Evolutionary conservation across 768 basidiomycete genomes (phyloP).

Genomic region (Amyloporia xantha): DNA sequence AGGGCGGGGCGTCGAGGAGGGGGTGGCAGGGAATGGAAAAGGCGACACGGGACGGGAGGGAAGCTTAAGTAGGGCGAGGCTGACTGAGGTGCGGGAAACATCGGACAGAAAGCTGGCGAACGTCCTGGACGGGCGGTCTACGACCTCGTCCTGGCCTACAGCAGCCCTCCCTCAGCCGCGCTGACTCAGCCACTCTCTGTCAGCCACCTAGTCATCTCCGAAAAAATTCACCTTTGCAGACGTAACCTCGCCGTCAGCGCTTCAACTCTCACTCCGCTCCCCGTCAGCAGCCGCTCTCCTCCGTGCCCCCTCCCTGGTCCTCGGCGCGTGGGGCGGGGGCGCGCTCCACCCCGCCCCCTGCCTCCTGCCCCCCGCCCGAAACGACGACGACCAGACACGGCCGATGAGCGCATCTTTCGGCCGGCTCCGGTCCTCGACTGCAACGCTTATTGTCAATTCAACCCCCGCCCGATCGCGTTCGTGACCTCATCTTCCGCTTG

Average conservation of each 20-base stretch:
- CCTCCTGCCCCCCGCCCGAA: neutral
- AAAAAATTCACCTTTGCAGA: too few relatives aligned
- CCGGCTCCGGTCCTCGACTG: too few relatives aligned
- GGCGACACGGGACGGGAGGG: conserved; percentile 1
- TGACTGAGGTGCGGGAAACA: conserved; percentile 12
- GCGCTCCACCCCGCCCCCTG: neutral
- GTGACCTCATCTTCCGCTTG: neutral
- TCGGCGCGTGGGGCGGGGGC: too few relatives aligned
- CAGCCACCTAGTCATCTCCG: too few relatives aligned
- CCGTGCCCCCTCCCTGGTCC: neutral
- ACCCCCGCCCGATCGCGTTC: neutral
- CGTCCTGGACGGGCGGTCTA: neutral
- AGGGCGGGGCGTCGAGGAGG: conserved; percentile 19
- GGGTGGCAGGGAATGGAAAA: conserved; percentile 17
- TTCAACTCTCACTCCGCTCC: neutral
- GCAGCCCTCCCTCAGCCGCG: neutral
- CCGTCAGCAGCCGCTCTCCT: neutral
- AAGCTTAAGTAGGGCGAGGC: conserved; percentile 2
- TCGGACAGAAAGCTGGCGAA: conserved; percentile 19
- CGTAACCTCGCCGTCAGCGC: neutral
- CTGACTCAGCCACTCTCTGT: neutral
- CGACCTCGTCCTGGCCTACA: neutral
- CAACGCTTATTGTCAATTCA: too few relatives aligned
- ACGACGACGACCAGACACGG: neutral
- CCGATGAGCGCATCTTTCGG: too few relatives aligned